Evolutionary conservation across 331 rosid species (phyloP), one percentile per base, ranked within the genome.

Genomic region (Telfairia occidentalis): DNA sequence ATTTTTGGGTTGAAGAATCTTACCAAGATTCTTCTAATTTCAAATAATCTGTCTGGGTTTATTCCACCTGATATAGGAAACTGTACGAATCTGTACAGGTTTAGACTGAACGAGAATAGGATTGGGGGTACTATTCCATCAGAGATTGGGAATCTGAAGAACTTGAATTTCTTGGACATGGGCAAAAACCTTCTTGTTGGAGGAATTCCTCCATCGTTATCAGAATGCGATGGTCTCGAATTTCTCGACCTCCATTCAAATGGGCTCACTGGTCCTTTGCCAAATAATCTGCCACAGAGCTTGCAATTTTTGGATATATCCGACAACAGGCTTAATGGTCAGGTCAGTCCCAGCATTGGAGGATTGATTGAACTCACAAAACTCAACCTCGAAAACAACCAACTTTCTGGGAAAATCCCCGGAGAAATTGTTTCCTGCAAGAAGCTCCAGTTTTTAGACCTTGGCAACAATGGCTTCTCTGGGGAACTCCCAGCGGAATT

Each of bases 221-320:
- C 88, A 9, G 86, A 81, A 74, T 92, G 96, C 57, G 78, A 82
- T 49, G 81, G 80, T 53, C 97, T 95, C 9, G 89, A 92, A 88
- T 92, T 84, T 78, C 81, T 95, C 32, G 97, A 95, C 71, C 93
- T 95, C 52, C 97, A 92, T 80, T 83, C 96, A 1, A 95, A 95
- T 74, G 84, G 88, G 72, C 81, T 95, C 81, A 79, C 87, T 0
- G 92, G 96, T 77, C 74, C 85, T 28, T 63, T 95, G 28, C 99
- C 97, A 13, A 85, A 81, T 37, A 64, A 86, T 76, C 88, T 92
- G 32, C 99, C 99, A 12, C 78, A 74, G 75, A 89, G 87, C 83
- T 89, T 95, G 13, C 90, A 84, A 61, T 58, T 85, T 21, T 70
- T 89, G 45, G 97, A 95, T 84, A 79, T 92, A 55, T 92, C 97